Evolutionary conservation across 2,329 filamentous ascomycete genomes (phyloP).

Genomic region (Epichloe sp.): DNA sequence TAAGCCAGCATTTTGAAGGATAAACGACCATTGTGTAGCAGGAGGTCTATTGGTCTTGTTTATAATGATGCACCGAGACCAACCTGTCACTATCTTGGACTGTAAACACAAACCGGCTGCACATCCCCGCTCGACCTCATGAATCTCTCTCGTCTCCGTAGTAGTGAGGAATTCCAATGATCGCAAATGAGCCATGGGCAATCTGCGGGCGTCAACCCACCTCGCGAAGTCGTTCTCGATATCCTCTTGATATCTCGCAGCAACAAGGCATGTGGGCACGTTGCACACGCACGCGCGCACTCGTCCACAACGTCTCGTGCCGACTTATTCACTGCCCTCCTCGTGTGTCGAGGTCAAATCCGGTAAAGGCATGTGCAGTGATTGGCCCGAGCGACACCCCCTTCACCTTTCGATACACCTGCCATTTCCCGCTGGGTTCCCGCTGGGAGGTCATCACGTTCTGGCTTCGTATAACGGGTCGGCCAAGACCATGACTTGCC

Average conservation of each 20-base stretch:
- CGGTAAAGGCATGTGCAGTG: constrained; percentile 14
- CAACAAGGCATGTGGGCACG: background rate
- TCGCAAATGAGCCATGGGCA: too few species aligned
- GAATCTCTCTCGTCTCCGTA: too few species aligned
- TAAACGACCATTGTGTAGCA: too few species aligned
- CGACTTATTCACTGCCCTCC: background rate
- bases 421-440: background rate
- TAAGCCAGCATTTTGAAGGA: too few species aligned
- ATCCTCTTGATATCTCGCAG: background rate
- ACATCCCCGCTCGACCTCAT: too few species aligned
- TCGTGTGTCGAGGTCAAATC: constrained; percentile 8
- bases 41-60: too few species aligned
- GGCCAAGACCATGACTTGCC: background rate
- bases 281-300: background rate
- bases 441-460: background rate
- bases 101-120: too few species aligned
- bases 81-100: too few species aligned
- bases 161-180: too few species aligned
- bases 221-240: too few species aligned
- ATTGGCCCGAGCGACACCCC: constrained; percentile 11
- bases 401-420: background rate
- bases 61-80: too few species aligned
- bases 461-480: background rate
- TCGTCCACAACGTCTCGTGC: background rate
- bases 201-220: too few species aligned